Base-by-base conservation (phyloP, 163 green algal species). In the Volvox carteri region DNA sequence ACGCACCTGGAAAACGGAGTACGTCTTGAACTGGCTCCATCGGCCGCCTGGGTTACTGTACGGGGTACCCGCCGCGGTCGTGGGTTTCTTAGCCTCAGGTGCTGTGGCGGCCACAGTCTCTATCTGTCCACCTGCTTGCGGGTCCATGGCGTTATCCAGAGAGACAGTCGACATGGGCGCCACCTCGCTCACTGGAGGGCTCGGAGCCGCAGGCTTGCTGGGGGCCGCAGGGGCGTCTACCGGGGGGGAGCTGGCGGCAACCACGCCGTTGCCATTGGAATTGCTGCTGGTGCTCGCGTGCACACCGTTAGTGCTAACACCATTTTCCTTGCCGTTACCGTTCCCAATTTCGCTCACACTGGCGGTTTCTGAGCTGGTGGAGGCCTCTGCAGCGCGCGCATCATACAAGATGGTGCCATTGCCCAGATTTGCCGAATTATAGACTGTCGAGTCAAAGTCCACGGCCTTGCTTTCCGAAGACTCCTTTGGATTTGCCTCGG, bases 11-110 rank as follows among this genome's bases (percentile, higher is more conserved):
- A 95, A 95, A 4, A 91, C 93, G 16, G 90, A 95, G 90, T 96
- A 97, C 0, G 62, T 90, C 85, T 96, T 96, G 90, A 98, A 95
- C 52, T 95, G 93, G 91, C 90, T 94, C 96, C 96, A 98, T 8
- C 88, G 91, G 35, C 95, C 94, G 41, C 94, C 93, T 0, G 95
- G 95, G 30, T 68, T 88, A 25, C 84, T 88, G 88, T 97, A 97
- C 12, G 95, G 95, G 11, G 93, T 97, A 35, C 93, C 93, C 2
- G 89, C 90, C 2, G 93, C 92, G 35, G 48, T 89, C 30, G 52
- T 89, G 58, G 86, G 87, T 42, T 85, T 73, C 35, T 73, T 81
- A 2, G 42, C 42, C 23, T 80, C 73, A 11, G 42, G 0, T 8
- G 39, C 30, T 0, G 92, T 93, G 44, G 90, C 90, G 18, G 91